These are phyloP conservation scores for Botrytis byssoidea DNA, from an alignment of 2,329 filamentous ascomycete species.

Conservation along the genomic window DNA sequence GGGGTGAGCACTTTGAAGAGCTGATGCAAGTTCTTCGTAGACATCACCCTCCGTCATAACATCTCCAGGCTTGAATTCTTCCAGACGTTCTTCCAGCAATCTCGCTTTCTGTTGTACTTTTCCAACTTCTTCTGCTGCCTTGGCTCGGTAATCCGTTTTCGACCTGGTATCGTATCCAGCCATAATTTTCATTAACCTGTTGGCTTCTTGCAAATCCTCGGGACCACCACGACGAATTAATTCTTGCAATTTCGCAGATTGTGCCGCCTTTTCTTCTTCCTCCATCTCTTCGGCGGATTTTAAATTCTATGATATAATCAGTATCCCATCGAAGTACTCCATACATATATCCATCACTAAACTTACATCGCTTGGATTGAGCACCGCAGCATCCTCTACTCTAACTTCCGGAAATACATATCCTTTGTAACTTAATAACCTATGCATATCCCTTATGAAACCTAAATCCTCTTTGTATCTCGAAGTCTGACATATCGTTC, in stretches of 20 bases:
- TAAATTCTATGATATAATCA: conserved; percentile 64
- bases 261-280: conserved; percentile 88
- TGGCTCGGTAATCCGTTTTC: conserved; percentile 97
- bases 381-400: conserved; percentile 88
- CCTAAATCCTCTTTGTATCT: conserved; percentile 96
- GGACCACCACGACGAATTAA: conserved; percentile 89
- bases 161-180: conserved; percentile 92
- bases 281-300: conserved; percentile 99
- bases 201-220: conserved; percentile 93
- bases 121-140: conserved; percentile 90
- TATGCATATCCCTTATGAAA: conserved; percentile 96
- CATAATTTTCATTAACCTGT: conserved; percentile 98
- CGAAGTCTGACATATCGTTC: conserved; percentile 97
- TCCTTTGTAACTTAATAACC: conserved; percentile 91
- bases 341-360: neutral
- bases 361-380: conserved; percentile 94
- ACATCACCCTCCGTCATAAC: conserved; percentile 67
- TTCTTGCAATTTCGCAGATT: conserved; percentile 97
- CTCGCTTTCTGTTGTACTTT: conserved; percentile 96
- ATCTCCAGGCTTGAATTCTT: conserved; percentile 79
- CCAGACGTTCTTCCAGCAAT: conserved; percentile 87
- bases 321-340: conserved; percentile 22
- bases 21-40: conserved; percentile 80
- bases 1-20: conserved; percentile 88
- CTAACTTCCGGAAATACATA: conserved; percentile 93